A percentile compares a stretch with the other conserved stretches of the same genome.
phyloP scores from a whole-genome alignment of 768 basidiomycete genomes.

The Pleurotus ostreatus region DNA sequence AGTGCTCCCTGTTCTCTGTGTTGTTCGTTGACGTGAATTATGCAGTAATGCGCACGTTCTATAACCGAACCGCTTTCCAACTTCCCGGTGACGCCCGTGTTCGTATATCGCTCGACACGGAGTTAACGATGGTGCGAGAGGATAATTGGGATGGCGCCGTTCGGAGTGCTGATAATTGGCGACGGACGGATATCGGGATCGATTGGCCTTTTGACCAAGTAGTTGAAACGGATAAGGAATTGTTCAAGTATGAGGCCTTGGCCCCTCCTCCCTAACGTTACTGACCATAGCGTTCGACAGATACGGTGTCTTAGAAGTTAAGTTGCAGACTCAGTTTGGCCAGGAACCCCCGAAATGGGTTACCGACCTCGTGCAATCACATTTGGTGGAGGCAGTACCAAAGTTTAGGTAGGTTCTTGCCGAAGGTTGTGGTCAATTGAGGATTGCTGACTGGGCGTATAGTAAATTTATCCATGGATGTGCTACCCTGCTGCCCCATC shows the following conservation, averaged over 20 bases:
- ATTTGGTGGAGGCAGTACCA: conserved; percentile 95
- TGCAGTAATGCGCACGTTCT: conserved; percentile 92
- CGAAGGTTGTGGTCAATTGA: background rate
- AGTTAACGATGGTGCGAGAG: conserved; percentile 90
- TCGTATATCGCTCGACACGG: conserved; percentile 96
- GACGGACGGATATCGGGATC: conserved; percentile 89
- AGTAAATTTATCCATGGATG: conserved; percentile 98
- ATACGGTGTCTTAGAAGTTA: conserved; percentile 95
- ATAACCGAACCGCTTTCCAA: conserved; percentile 98
- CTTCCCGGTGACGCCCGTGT: conserved; percentile 98
- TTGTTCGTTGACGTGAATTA: background rate
- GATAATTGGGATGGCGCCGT: conserved; percentile 89
- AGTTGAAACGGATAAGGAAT: conserved; percentile 73
- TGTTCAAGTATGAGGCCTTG: conserved; percentile 69
- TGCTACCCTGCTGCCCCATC: conserved; percentile 84
- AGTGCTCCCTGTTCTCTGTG: background rate
- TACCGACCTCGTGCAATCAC: conserved; percentile 89
- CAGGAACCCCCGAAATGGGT: conserved; percentile 98
- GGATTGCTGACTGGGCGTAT: background rate
- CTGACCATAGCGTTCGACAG: conserved; percentile 23
- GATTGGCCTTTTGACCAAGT: conserved; percentile 86
- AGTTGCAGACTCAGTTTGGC: conserved; percentile 93
- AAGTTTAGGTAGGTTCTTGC: conserved; percentile 74
- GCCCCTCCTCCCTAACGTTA: conserved; percentile 1
- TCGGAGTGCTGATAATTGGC: conserved; percentile 89